Conservation (phyloP, 1,284 basidiomycete genomes). For the Trichosporon asahii region DNA sequence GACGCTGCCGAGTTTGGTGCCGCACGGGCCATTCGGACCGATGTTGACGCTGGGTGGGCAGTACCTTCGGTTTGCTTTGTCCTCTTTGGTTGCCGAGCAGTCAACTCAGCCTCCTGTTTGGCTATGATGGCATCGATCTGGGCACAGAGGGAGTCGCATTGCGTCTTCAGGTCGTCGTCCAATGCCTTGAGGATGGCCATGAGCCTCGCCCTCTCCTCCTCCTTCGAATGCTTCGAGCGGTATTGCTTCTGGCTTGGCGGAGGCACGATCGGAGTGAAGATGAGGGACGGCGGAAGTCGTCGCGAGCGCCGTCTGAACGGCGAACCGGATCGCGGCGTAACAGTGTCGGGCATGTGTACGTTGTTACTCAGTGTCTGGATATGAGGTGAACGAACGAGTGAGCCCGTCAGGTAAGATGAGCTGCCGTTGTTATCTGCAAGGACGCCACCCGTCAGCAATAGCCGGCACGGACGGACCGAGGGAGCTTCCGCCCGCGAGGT, state of each 20-base stretch:
- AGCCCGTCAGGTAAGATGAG: background rate
- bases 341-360: background rate
- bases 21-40: background rate
- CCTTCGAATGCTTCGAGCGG: background rate
- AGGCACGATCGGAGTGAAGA: background rate
- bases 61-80: background rate
- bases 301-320: background rate
- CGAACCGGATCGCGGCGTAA: background rate
- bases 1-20: background rate
- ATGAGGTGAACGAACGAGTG: background rate
- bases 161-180: background rate
- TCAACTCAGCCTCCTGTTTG: background rate
- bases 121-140: slow-evolving; percentile 7
- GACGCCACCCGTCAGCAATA: background rate
- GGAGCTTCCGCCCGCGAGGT: background rate
- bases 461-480: background rate
- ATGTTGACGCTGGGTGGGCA: background rate
- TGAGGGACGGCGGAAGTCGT: background rate
- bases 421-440: background rate
- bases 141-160: background rate
- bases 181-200: background rate
- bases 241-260: background rate
- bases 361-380: background rate
- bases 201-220: background rate
- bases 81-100: background rate